Conservation (phyloP, 345 rosid genomes). For the Eucalyptus rudis region DNA sequence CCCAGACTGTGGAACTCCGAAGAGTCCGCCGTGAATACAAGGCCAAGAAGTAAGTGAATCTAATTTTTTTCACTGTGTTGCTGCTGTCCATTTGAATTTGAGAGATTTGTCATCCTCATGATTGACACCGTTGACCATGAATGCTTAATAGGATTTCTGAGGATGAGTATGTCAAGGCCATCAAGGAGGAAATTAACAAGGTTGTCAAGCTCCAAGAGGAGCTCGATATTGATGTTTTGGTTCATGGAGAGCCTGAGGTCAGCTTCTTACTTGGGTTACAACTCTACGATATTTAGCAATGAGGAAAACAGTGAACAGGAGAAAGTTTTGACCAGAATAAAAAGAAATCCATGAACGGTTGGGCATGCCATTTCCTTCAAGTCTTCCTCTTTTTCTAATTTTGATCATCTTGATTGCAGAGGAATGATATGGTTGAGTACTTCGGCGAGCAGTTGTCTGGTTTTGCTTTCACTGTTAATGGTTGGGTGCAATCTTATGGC, state of each 20-base stretch:
- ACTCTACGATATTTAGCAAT: neutral
- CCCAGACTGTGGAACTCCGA: constrained; percentile 88
- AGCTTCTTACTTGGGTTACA: neutral
- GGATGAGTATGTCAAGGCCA: constrained; percentile 75
- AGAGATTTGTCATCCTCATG: neutral
- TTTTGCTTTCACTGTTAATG: constrained; percentile 85
- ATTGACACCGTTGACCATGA: neutral
- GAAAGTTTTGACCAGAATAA: neutral
- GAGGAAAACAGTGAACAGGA: neutral
- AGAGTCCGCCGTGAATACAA: constrained; percentile 98
- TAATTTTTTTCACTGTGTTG: neutral
- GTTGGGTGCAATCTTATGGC: constrained; percentile 98
- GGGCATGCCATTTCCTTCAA: neutral
- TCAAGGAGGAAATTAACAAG: constrained; percentile 84
- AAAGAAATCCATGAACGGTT: neutral
- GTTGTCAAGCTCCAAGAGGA: constrained; percentile 90
- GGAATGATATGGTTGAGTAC: constrained; percentile 99
- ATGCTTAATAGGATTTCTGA: constrained; percentile 69
- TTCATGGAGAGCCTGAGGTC: constrained; percentile 99
- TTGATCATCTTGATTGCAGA: constrained; percentile 24
- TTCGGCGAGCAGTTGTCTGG: constrained; percentile 96
- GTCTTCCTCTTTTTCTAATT: neutral
- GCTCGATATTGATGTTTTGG: constrained; percentile 93
- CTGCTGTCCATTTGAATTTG: neutral
- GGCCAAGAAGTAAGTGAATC: constrained; percentile 71